Conservation (phyloP, 2,329 filamentous ascomycete genomes). For the Apiospora aurea region DNA sequence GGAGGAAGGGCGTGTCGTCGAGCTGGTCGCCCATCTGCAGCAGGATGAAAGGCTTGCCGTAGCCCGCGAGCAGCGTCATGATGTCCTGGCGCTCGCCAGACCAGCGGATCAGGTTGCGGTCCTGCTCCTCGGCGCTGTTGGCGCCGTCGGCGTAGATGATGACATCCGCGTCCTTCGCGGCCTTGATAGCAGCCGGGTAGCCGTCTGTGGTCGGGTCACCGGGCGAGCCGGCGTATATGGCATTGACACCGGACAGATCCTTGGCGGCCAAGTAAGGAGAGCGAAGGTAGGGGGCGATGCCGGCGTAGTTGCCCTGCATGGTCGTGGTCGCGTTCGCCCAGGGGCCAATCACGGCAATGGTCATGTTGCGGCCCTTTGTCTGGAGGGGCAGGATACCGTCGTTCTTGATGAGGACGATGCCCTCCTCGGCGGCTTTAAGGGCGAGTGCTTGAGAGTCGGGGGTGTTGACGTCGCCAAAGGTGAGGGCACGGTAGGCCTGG, state of each 20-base stretch:
- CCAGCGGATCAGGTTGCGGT: conserved; percentile 60
- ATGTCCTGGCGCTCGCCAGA: conserved; percentile 57
- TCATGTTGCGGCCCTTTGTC: conserved; percentile 31
- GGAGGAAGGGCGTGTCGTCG: conserved; percentile 51
- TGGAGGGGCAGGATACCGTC: conserved; percentile 36
- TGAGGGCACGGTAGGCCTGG: conserved; percentile 34
- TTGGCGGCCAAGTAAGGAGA: conserved; percentile 61
- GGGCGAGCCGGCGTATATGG: conserved; percentile 48
- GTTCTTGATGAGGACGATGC: conserved; percentile 40
- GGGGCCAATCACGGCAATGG: conserved; percentile 33
- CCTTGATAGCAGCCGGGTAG: conserved; percentile 44
- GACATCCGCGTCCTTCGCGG: conserved; percentile 53
- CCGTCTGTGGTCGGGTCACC: conserved; percentile 39
- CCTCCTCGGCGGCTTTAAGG: conserved; percentile 35
- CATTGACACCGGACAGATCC: conserved; percentile 53
- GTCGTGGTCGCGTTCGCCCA: conserved; percentile 39
- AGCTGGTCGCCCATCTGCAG: conserved; percentile 58
- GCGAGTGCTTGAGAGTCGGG: conserved; percentile 34
- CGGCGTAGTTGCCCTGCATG: conserved; percentile 50
- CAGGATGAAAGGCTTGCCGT: conserved; percentile 58
- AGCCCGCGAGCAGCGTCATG: conserved; percentile 46
- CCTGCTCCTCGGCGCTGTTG: conserved; percentile 57
- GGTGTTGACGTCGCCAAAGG: conserved; percentile 35
- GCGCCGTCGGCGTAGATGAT: conserved; percentile 63
- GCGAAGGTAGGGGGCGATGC: conserved; percentile 61